These are phyloP conservation scores for Pichia cabralensis DNA, from an alignment of 805 yeast genomes.

Conservation along the genomic window DNA sequence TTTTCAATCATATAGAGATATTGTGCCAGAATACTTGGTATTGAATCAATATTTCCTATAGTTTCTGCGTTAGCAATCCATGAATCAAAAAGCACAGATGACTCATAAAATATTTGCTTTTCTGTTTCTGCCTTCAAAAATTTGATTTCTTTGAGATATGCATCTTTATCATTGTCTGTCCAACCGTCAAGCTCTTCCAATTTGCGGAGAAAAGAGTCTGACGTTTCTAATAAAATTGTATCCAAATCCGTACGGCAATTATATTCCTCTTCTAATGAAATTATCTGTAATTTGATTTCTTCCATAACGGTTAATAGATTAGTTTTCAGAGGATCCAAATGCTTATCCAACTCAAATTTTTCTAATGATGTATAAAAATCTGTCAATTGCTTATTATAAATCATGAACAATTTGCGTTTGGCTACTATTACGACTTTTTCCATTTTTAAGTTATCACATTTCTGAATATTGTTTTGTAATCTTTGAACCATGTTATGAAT, in stretches of 20 bases:
- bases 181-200: conserved; percentile 48
- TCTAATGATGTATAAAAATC: conserved; percentile 29
- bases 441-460: conserved; percentile 26
- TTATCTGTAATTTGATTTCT: conserved; percentile 30
- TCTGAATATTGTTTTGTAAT: conserved; percentile 31
- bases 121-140: conserved; percentile 40
- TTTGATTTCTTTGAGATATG: conserved; percentile 32
- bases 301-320: conserved; percentile 10
- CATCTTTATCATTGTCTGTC: conserved; percentile 34
- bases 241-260: conserved; percentile 43
- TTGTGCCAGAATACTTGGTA: conserved; percentile 5
- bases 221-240: conserved; percentile 31
- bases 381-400: conserved; percentile 17
- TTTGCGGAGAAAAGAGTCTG: conserved; percentile 34
- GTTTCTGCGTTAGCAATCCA: conserved; percentile 4
- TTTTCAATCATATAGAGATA: conserved; percentile 2
- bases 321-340: conserved; percentile 3
- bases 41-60: background rate
- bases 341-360: conserved; percentile 7
- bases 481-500: conserved; percentile 33
- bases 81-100: conserved; percentile 48
- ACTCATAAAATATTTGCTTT: conserved; percentile 42
- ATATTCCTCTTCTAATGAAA: conserved; percentile 41
- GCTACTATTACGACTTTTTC: conserved; percentile 33
- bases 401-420: conserved; percentile 29